Conservation (phyloP, 805 yeast genomes). For the Saccharomycopsis capsularis region DNA sequence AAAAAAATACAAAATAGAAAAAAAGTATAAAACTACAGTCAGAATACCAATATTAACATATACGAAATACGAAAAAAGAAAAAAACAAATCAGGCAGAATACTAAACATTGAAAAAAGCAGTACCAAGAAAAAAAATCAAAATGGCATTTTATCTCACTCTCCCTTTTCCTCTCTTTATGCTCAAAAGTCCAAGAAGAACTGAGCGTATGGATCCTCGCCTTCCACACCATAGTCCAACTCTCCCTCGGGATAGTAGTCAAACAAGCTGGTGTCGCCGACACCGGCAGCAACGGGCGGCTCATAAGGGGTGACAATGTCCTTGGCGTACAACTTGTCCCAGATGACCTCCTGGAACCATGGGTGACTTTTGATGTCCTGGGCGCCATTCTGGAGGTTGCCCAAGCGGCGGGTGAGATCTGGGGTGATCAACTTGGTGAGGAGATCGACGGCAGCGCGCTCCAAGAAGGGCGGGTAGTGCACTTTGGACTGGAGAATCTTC, state of each 20-base stretch:
- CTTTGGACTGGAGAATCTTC: slow-evolving; percentile 74
- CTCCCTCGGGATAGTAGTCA: slow-evolving; percentile 79
- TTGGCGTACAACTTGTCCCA: slow-evolving; percentile 84
- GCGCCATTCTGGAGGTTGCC: slow-evolving; percentile 86
- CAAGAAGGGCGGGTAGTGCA: slow-evolving; percentile 70
- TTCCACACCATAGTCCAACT: slow-evolving; percentile 69
- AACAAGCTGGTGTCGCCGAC: slow-evolving; percentile 86
- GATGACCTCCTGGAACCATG: slow-evolving; percentile 88
- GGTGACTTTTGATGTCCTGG: slow-evolving; percentile 76
- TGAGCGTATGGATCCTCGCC: slow-evolving; percentile 70
- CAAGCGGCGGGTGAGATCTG: slow-evolving; percentile 74
- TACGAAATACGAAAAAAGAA: no score
- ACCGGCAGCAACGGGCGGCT: slow-evolving; percentile 91
- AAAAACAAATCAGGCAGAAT: no score
- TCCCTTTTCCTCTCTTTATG: no score
- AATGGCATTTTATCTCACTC: no score
- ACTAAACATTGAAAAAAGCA: no score
- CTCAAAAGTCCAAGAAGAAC: slow-evolving; percentile 54
- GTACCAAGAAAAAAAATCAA: no score
- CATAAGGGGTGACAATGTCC: slow-evolving; percentile 92
- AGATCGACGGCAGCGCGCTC: slow-evolving; percentile 74
- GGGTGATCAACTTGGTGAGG: slow-evolving; percentile 64
- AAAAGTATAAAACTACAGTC: no score
- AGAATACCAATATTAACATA: no score
- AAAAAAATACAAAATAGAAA: no score